Conservation (phyloP, 1,284 basidiomycete species). For the Dichomitus squalens region DNA sequence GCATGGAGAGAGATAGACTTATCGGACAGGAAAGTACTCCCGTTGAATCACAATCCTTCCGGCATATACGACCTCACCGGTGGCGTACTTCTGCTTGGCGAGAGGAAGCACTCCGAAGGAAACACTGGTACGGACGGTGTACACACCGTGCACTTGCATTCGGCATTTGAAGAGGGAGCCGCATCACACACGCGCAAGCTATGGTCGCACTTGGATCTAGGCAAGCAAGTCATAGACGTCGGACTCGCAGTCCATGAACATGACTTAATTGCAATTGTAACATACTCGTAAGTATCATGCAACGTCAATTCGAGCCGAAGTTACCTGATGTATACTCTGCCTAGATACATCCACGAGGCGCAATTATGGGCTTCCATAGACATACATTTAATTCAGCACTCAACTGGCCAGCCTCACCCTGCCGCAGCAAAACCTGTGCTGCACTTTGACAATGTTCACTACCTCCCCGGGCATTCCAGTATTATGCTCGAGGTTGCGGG, state of each 20-base stretch:
- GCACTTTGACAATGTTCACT: constrained; percentile 29
- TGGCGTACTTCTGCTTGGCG: constrained; percentile 43
- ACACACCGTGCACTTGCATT: constrained; percentile 12
- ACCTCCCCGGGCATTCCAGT: constrained; percentile 26
- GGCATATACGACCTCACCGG: constrained; percentile 47
- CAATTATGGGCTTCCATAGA: constrained; percentile 26
- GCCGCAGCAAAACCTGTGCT: constrained; percentile 40
- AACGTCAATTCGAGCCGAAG: neutral
- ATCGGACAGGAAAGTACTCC: constrained; percentile 6
- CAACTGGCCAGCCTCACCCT: constrained; percentile 46
- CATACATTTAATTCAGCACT: constrained; percentile 42
- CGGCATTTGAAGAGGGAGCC: neutral
- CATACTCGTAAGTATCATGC: constrained; percentile 32
- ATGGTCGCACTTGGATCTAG: constrained; percentile 39
- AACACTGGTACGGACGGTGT: constrained; percentile 16
- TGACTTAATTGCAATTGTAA: constrained; percentile 46
- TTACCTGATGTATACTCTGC: no score
- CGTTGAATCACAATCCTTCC: constrained; percentile 20
- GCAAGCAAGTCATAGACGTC: constrained; percentile 34
- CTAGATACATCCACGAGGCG: constrained; percentile 17
- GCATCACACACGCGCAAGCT: neutral
- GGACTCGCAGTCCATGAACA: constrained; percentile 48
- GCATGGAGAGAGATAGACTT: constrained; percentile 28
- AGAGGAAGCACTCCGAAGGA: constrained; percentile 10
- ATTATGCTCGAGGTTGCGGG: constrained; percentile 54